Evolutionary conservation across 2,329 filamentous ascomycete genomes (phyloP), one percentile per base, ranked within the genome.

Genomic region (Zymoseptoria ardabiliae): DNA sequence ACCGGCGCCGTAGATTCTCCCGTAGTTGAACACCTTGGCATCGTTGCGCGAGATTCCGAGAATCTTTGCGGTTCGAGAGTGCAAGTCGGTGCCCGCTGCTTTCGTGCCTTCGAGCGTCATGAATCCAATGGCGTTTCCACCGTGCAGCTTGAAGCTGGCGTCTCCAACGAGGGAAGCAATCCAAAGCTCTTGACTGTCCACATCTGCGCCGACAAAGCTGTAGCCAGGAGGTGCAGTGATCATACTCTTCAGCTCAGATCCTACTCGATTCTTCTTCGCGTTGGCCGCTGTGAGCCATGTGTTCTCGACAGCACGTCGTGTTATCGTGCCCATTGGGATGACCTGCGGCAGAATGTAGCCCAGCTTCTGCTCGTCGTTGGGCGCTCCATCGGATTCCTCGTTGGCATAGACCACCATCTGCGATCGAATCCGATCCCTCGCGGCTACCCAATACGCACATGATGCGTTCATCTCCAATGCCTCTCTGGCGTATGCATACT

Each of bases 101-200:
- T 99, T 97, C 54, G 91, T 94, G 13, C 94, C 93, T 76, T 99
- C 95, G 1, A 99, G 80, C 0, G 94, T 99, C 95, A 99, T 99
- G 78, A 99, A 99, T 0, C 95, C 94, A 60, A 99, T 90, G 1
- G 95, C 94, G 71, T 97, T 97, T 56, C 94, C 95, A 50, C 94
- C 95, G 67, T 99, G 94, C 1, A 99, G 80, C 70, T 91, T 88
- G 77, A 99, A 99, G 22, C 92, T 91, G 3, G 94, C 90, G 72
- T 99, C 94, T 22, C 94, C 94, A 1, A 99, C 85, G 1, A 99
- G 81, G 73, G 91, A 96, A 3, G 94, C 95, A 69, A 99, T 99
- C 94, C 95, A 99, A 6, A 99, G 81, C 74, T 99, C 94, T 73
- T 99, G 87, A 2, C 92, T 97, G 72, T 99, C 94, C 4, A 99